These are phyloP conservation scores for Stagonosporopsis cucurbitacearum DNA, from an alignment of 2,329 filamentous ascomycete species.

Conservation along the genomic window DNA sequence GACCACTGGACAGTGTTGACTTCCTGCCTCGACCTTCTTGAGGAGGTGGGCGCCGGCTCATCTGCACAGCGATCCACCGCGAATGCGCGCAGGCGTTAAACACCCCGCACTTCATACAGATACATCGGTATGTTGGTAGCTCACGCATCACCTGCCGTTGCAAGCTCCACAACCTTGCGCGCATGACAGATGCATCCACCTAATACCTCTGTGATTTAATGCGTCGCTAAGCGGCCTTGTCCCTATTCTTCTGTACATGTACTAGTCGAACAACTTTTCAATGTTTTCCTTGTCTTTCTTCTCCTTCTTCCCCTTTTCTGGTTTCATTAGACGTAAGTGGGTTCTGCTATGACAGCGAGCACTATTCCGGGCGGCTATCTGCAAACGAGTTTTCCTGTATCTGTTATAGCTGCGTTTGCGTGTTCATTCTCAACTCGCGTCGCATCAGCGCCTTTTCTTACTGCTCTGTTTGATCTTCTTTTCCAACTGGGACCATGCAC, in stretches of 20 bases:
- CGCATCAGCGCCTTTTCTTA: slow-evolving; percentile 24
- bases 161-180: slow-evolving; percentile 9
- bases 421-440: slow-evolving; percentile 10
- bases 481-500: slow-evolving; percentile 21
- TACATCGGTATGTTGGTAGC: slow-evolving; percentile 7
- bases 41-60: slow-evolving; percentile 47
- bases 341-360: slow-evolving; percentile 14
- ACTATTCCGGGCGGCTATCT: slow-evolving; percentile 20
- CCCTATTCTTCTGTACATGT: slow-evolving; percentile 38
- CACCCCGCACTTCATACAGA: neutral
- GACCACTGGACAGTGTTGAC: slow-evolving; percentile 55
- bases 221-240: slow-evolving; percentile 9
- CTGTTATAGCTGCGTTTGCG: slow-evolving; percentile 19
- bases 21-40: slow-evolving; percentile 62
- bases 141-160: slow-evolving; percentile 21
- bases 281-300: slow-evolving; percentile 18
- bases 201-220: slow-evolving; percentile 19
- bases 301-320: slow-evolving; percentile 23
- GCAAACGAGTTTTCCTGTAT: slow-evolving; percentile 20
- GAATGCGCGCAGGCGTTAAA: slow-evolving; percentile 45
- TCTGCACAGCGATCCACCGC: slow-evolving; percentile 41
- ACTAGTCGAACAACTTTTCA: slow-evolving; percentile 28
- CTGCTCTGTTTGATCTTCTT: slow-evolving; percentile 22
- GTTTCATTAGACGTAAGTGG: slow-evolving; percentile 19
- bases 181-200: slow-evolving; percentile 17